Conservation (phyloP, 805 yeast species). For the Ogataea nitratoaversa region DNA sequence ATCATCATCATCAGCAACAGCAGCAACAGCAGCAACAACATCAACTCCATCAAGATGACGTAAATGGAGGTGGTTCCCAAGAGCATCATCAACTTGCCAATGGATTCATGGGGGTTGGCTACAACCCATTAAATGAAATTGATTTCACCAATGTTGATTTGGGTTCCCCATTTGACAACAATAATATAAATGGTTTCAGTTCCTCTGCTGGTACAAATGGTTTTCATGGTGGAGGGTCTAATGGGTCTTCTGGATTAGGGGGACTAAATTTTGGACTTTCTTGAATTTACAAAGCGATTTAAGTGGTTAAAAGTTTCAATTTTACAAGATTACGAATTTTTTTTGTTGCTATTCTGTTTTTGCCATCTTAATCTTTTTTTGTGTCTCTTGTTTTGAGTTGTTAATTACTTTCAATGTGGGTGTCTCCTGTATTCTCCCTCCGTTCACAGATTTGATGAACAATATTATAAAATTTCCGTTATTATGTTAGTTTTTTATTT, state of each 20-base stretch:
- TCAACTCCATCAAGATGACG: neutral
- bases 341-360: too few species aligned
- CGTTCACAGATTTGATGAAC: too few species aligned
- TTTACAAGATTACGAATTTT: neutral
- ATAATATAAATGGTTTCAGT: slow-evolving; percentile 7
- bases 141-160: slow-evolving; percentile 37
- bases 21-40: neutral
- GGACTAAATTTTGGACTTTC: slow-evolving; percentile 13
- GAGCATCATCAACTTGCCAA: slow-evolving; percentile 1
- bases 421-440: too few species aligned
- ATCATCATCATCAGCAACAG: neutral
- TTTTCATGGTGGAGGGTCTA: slow-evolving; percentile 3
- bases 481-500: too few species aligned
- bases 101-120: slow-evolving; percentile 8
- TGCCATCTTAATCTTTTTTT: too few species aligned
- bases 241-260: slow-evolving; percentile 14
- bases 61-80: too few species aligned
- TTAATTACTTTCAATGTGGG: too few species aligned
- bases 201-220: neutral
- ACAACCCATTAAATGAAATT: slow-evolving; percentile 33
- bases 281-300: neutral
- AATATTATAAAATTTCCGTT: too few species aligned
- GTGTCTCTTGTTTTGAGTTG: too few species aligned
- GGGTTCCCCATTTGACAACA: slow-evolving; percentile 22
- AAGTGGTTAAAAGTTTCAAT: neutral